Evolutionary conservation across 164 flowering plant species (phyloP).

Genomic region (Liriodendron chinense): DNA sequence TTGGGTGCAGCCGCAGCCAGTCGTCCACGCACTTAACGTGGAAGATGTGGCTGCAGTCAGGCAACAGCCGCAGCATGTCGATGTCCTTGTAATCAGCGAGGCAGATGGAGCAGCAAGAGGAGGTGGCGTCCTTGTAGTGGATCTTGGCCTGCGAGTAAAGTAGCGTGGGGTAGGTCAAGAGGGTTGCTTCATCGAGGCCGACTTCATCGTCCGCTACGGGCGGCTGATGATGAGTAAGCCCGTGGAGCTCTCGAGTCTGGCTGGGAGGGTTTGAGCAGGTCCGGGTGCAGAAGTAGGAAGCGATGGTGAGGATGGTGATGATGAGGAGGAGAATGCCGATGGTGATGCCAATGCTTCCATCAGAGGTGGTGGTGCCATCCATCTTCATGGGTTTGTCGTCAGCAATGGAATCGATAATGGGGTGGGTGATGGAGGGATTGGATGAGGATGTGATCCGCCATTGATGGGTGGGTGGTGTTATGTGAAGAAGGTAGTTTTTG

Average conservation of each 20-base stretch:
- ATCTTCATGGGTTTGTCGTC: too few relatives aligned
- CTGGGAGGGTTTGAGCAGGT: not conserved
- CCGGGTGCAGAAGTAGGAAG: constrained; percentile 74
- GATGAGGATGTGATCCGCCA: too few relatives aligned
- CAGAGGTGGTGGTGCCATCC: constrained; percentile 43
- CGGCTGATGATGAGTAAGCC: not conserved
- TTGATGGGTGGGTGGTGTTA: too few relatives aligned
- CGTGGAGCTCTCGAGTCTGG: not conserved
- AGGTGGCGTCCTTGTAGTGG: constrained; percentile 32
- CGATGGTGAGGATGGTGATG: constrained; percentile 70
- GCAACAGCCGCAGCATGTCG: constrained; percentile 61
- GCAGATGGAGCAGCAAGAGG: constrained; percentile 67
- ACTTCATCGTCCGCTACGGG: constrained; percentile 21
- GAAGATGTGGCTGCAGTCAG: constrained; percentile 74
- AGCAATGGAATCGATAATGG: too few relatives aligned
- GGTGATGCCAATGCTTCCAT: constrained; percentile 69
- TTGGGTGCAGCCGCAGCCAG: constrained; percentile 71
- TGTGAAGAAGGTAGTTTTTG: too few relatives aligned
- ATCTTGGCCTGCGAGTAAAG: constrained; percentile 53
- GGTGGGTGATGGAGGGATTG: too few relatives aligned
- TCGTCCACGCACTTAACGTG: constrained; percentile 71
- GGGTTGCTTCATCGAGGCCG: constrained; percentile 72
- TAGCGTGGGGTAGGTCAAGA: constrained; percentile 61
- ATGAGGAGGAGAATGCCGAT: constrained; percentile 75
- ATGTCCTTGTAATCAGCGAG: constrained; percentile 62